These are phyloP conservation scores for Cercophora sp. DNA, from an alignment of 495 filamentous ascomycete species.

Conservation along the genomic window DNA sequence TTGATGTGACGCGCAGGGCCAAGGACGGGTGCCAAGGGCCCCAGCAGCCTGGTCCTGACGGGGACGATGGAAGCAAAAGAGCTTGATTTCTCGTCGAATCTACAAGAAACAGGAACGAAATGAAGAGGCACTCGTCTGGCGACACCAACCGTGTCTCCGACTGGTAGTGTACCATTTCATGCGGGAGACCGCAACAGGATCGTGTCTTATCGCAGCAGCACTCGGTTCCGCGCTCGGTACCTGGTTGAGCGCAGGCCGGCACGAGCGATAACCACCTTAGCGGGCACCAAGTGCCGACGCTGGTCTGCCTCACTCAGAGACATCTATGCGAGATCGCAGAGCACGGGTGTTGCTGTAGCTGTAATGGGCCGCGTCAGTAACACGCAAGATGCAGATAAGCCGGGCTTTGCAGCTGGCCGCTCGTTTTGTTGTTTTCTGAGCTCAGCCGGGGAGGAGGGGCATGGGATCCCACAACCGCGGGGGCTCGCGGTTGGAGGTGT, in stretches of 20 bases:
- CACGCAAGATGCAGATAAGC: neutral
- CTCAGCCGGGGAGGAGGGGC: too few relatives aligned
- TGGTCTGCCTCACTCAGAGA: too few relatives aligned
- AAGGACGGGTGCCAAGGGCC: conserved; percentile 16
- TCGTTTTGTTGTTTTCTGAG: too few relatives aligned
- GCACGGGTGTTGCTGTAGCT: neutral
- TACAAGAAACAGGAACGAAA: neutral
- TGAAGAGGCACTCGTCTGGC: neutral
- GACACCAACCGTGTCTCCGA: neutral
- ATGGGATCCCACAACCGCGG: too few relatives aligned
- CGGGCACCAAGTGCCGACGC: too few relatives aligned
- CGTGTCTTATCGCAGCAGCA: neutral
- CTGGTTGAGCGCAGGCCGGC: too few relatives aligned
- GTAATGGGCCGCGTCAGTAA: neutral
- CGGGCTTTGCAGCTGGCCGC: too few relatives aligned
- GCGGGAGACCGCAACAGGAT: neutral
- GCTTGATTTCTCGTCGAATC: conserved; percentile 4
- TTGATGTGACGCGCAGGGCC: conserved; percentile 16
- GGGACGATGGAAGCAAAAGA: neutral
- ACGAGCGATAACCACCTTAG: too few relatives aligned
- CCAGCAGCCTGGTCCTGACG: conserved; percentile 4
- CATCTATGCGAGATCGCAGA: too few relatives aligned
- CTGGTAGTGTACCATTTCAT: neutral
- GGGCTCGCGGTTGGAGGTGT: neutral
- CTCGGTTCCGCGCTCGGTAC: neutral